Evolutionary conservation across 2,329 filamentous ascomycete species (phyloP).

Genomic region (Pseudogymnoascus sp.): DNA sequence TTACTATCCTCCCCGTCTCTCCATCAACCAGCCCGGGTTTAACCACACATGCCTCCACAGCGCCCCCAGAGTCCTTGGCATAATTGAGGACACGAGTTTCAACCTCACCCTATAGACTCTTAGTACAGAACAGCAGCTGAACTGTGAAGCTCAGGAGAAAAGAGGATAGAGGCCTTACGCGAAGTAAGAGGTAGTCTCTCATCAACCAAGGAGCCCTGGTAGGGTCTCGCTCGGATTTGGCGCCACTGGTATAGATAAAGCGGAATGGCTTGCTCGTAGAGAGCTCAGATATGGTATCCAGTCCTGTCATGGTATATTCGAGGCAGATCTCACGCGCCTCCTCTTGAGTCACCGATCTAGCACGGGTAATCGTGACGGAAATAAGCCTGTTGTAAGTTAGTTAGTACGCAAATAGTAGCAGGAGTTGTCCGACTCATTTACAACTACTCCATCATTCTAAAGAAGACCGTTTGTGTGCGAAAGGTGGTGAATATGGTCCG

Average conservation of each 20-base stretch:
- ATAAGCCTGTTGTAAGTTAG: neutral
- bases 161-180: slow-evolving; percentile 25
- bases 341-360: neutral
- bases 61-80: slow-evolving; percentile 33
- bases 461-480: slow-evolving; percentile 24
- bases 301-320: neutral
- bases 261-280: slow-evolving; percentile 31
- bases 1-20: slow-evolving; percentile 15
- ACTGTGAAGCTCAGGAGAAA: neutral
- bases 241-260: slow-evolving; percentile 45
- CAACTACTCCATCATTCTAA: slow-evolving; percentile 32
- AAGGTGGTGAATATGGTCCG: slow-evolving; percentile 35
- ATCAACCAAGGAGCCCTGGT: slow-evolving; percentile 35
- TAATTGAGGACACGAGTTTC: slow-evolving; percentile 40
- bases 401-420: slow-evolving; percentile 15
- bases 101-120: slow-evolving; percentile 34
- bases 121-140: neutral
- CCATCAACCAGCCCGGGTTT: slow-evolving; percentile 39
- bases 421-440: neutral
- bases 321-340: neutral
- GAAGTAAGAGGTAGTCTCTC: slow-evolving; percentile 38
- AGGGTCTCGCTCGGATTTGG: slow-evolving; percentile 38
- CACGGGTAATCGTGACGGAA: neutral
- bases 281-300: neutral
- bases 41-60: slow-evolving; percentile 33